Evolutionary conservation across 1,284 basidiomycete species (phyloP).

Genomic region (Tilletia caries): DNA sequence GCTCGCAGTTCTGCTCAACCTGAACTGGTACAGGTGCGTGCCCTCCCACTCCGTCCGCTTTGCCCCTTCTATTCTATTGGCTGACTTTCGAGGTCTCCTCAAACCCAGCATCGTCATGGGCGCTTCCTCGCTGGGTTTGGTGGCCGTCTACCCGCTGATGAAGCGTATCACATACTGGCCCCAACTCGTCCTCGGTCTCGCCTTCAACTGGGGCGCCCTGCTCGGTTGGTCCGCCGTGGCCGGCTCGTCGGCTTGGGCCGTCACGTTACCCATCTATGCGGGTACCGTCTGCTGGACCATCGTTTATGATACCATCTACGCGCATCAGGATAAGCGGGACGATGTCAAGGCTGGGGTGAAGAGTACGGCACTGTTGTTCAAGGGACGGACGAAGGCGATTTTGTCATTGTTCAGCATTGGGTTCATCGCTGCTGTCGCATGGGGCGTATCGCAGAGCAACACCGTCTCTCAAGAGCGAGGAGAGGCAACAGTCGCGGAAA

Average conservation of each 20-base stretch:
- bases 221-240: constrained; percentile 94
- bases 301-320: constrained; percentile 96
- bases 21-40: constrained; percentile 87
- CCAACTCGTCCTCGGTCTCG: constrained; percentile 72
- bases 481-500: too few relatives aligned
- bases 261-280: constrained; percentile 76
- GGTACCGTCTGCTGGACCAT: constrained; percentile 90
- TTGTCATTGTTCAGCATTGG: constrained; percentile 71
- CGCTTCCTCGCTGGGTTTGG: constrained; percentile 80
- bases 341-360: constrained; percentile 85
- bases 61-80: not conserved
- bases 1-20: constrained; percentile 80
- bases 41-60: not conserved
- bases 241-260: constrained; percentile 72
- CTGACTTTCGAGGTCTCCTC: too few relatives aligned
- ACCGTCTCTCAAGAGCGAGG: not conserved
- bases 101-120: constrained; percentile 88
- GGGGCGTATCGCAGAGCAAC: constrained; percentile 57
- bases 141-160: constrained; percentile 91
- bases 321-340: constrained; percentile 96
- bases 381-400: constrained; percentile 67
- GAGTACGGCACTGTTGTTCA: constrained; percentile 89
- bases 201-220: constrained; percentile 96
- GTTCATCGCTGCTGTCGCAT: constrained; percentile 71
- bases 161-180: constrained; percentile 97